phyloP scores from a whole-genome alignment of 2,329 filamentous ascomycete species.

The Emergomyces africanus region DNA sequence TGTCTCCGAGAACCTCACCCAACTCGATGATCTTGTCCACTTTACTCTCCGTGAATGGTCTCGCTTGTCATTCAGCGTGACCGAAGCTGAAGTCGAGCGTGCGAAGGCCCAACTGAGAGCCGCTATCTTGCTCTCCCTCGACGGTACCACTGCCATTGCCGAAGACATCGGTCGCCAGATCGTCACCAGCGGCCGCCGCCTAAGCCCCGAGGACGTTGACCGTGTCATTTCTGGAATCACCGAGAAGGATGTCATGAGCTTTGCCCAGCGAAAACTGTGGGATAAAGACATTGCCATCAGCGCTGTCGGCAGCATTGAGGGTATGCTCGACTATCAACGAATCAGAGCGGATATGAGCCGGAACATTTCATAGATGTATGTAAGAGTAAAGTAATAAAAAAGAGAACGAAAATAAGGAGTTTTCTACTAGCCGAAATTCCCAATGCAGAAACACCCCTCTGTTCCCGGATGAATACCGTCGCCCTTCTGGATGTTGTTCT shows the following conservation, averaged over 20 bases:
- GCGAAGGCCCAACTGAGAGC: conserved; percentile 99
- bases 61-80: conserved; percentile 78
- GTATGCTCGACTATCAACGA: conserved; percentile 43
- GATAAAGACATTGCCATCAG: conserved; percentile 92
- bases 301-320: conserved; percentile 88
- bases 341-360: conserved; percentile 73
- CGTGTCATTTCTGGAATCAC: conserved; percentile 76
- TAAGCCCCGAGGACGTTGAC: conserved; percentile 90
- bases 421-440: background rate
- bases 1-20: conserved; percentile 75
- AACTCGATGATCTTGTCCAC: conserved; percentile 91
- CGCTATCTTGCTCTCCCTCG: conserved; percentile 89
- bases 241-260: conserved; percentile 94
- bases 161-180: conserved; percentile 99
- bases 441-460: background rate
- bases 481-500: conserved; percentile 1
- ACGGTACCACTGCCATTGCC: conserved; percentile 91
- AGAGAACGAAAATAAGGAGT: background rate
- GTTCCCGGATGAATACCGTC: background rate
- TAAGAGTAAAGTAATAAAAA: background rate
- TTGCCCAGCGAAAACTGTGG: conserved; percentile 91
- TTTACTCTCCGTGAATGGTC: conserved; percentile 98
- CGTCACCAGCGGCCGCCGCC: conserved; percentile 87
- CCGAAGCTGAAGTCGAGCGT: conserved; percentile 84
- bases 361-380: conserved; percentile 39